phyloP scores from a whole-genome alignment of 2,329 filamentous ascomycete genomes.

The Trichophyton rubrum region DNA sequence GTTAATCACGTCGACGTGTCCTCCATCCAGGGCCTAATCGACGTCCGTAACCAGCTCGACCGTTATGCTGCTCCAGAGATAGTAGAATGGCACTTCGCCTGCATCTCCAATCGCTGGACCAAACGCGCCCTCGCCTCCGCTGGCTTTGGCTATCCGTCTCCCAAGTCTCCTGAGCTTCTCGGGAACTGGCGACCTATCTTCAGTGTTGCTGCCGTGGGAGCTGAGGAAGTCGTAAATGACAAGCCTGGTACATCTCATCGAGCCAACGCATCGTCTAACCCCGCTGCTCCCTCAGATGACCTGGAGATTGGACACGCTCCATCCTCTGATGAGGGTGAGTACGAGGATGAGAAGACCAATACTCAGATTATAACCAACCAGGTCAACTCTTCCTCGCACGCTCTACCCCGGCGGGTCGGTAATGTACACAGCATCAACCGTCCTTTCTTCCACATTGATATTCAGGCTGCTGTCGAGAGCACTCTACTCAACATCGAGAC shows the following conservation, averaged over 20 bases:
- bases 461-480: slow-evolving; percentile 10
- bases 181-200: slow-evolving; percentile 12
- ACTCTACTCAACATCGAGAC: slow-evolving; percentile 9
- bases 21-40: slow-evolving; percentile 42
- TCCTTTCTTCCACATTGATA: slow-evolving; percentile 11
- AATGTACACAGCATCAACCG: slow-evolving; percentile 11
- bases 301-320: background rate
- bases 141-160: slow-evolving; percentile 38
- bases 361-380: background rate
- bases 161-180: slow-evolving; percentile 6
- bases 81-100: slow-evolving; percentile 37
- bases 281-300: background rate
- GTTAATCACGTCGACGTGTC: slow-evolving; percentile 47
- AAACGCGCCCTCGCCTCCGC: slow-evolving; percentile 43
- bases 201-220: slow-evolving; percentile 8
- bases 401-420: slow-evolving; percentile 5
- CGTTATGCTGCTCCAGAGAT: slow-evolving; percentile 32
- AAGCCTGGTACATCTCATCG: background rate
- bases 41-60: slow-evolving; percentile 43
- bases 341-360: background rate
- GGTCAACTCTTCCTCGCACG: background rate
- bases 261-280: background rate
- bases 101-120: slow-evolving; percentile 44
- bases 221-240: slow-evolving; percentile 3
- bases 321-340: background rate